Conservation (phyloP, 1,284 basidiomycete species). For the Tilletia horrida region DNA sequence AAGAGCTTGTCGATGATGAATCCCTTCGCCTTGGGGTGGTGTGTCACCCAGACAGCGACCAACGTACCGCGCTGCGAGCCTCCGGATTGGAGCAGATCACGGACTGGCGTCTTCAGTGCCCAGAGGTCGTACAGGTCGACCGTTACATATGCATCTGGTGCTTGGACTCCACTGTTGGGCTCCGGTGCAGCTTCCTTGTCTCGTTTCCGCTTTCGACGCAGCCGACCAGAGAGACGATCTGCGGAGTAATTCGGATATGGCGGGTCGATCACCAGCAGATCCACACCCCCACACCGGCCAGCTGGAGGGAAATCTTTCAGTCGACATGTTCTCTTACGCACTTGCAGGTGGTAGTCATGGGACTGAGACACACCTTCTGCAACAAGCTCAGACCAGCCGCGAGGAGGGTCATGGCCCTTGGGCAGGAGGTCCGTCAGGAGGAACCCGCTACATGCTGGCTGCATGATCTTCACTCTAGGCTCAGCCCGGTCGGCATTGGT, state of each 20-base stretch:
- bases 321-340: too few species aligned
- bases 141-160: conserved; percentile 18
- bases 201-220: not conserved
- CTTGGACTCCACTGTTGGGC: not conserved
- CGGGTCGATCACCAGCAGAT: conserved; percentile 27
- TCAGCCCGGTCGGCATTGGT: too few species aligned
- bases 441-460: conserved; percentile 19
- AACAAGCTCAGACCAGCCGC: conserved; percentile 16
- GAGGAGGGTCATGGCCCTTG: not conserved
- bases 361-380: conserved; percentile 18
- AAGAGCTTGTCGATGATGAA: conserved; percentile 26
- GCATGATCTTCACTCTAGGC: not conserved
- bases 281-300: conserved; percentile 16
- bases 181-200: not conserved
- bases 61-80: conserved; percentile 13
- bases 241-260: conserved; percentile 29
- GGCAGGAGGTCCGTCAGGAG: conserved; percentile 24
- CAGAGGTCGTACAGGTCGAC: conserved; percentile 29
- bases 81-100: conserved; percentile 20
- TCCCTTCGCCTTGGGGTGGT: conserved; percentile 25
- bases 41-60: conserved; percentile 29
- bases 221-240: conserved; percentile 16
- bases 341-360: too few species aligned
- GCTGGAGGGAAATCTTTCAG: too few species aligned
- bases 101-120: conserved; percentile 23